phyloP scores from a whole-genome alignment of 805 yeast species.

The Teunomyces panamensis region DNA sequence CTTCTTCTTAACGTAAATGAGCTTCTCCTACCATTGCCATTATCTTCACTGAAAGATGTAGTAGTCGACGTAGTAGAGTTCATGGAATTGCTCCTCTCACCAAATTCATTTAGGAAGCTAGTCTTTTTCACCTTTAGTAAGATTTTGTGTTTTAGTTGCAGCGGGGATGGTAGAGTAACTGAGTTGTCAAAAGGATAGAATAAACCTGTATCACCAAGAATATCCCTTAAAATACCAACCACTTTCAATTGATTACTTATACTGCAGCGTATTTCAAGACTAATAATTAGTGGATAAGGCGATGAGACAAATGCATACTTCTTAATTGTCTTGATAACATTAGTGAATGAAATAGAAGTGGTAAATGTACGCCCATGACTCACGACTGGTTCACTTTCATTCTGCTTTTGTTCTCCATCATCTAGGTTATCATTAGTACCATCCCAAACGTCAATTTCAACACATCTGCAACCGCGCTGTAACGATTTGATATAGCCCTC shows the following conservation, averaged over 20 bases:
- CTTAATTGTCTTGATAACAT: constrained; percentile 69
- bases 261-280: constrained; percentile 82
- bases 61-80: constrained; percentile 35
- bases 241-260: constrained; percentile 62
- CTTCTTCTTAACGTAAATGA: constrained; percentile 22
- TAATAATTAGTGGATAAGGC: constrained; percentile 79
- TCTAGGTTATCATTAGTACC: constrained; percentile 31
- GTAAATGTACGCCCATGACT: constrained; percentile 89
- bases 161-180: constrained; percentile 60
- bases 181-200: constrained; percentile 32
- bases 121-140: constrained; percentile 76
- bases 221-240: constrained; percentile 48
- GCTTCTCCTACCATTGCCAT: constrained; percentile 13
- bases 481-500: constrained; percentile 86
- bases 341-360: constrained; percentile 61
- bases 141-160: constrained; percentile 64
- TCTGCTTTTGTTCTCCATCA: constrained; percentile 11
- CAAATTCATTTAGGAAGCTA: constrained; percentile 15
- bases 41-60: constrained; percentile 42
- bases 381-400: constrained; percentile 69
- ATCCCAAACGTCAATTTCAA: constrained; percentile 97
- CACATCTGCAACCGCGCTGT: constrained; percentile 89
- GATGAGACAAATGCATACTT: constrained; percentile 88
- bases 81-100: constrained; percentile 17
- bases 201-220: constrained; percentile 59